Evolutionary conservation across 108 stramenopile species (phyloP).

Genomic region (Skeletonema menzelii): DNA sequence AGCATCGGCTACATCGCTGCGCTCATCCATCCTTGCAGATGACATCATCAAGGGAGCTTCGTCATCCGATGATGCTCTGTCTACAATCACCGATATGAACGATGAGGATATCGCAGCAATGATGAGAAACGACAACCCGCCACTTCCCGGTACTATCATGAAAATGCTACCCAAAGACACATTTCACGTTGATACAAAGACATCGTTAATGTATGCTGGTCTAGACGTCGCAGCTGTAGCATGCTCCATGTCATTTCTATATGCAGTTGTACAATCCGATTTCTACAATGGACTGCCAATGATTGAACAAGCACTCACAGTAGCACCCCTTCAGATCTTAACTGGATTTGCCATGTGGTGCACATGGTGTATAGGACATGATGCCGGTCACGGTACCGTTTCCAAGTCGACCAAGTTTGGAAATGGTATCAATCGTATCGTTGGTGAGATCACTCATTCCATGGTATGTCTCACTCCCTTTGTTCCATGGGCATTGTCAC

Average conservation of each 20-base stretch:
- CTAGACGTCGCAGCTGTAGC: conserved; percentile 53
- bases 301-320: conserved; percentile 34
- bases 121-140: conserved; percentile 12
- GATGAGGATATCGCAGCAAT: not conserved
- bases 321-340: conserved; percentile 60
- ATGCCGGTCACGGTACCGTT: conserved; percentile 69
- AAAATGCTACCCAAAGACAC: conserved; percentile 65
- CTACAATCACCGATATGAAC: not conserved
- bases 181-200: conserved; percentile 53
- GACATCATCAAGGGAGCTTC: not conserved
- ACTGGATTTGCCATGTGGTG: conserved; percentile 80
- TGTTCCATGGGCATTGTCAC: conserved; percentile 54
- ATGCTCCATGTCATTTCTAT: conserved; percentile 53
- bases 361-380: conserved; percentile 84
- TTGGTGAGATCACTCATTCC: conserved; percentile 70
- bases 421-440: conserved; percentile 54
- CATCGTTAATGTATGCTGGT: conserved; percentile 58
- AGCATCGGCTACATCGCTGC: not conserved
- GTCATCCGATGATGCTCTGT: not conserved
- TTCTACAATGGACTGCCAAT: conserved; percentile 51
- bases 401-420: conserved; percentile 30
- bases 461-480: conserved; percentile 71
- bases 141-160: conserved; percentile 42
- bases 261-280: conserved; percentile 58
- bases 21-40: not conserved